Percentiles rank a stretch among this genome's conserved stretches.
Evolutionary conservation across 2,329 filamentous ascomycete genomes (phyloP).

Genomic region (Fusarium nisikadoi): DNA sequence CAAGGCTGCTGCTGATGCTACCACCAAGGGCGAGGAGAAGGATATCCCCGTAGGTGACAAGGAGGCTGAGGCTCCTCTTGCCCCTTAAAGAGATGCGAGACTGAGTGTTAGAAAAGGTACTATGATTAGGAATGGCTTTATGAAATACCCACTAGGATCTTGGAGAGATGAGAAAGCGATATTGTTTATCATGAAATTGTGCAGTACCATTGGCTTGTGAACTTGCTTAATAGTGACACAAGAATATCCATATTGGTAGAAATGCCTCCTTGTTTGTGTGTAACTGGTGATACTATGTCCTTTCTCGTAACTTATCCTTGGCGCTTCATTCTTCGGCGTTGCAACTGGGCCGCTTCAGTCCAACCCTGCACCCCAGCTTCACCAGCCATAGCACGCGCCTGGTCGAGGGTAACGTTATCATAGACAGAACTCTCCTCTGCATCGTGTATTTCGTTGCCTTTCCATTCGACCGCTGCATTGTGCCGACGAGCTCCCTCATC

Average conservation of each 20-base stretch:
- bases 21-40: constrained; percentile 46
- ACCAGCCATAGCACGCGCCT: background rate
- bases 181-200: background rate
- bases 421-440: background rate
- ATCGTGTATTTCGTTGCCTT: background rate
- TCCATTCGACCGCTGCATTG: too few relatives aligned
- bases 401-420: background rate
- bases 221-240: background rate
- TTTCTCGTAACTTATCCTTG: background rate
- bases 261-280: background rate
- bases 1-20: constrained; percentile 64
- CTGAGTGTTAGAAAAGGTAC: background rate
- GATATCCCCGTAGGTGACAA: constrained; percentile 44
- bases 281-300: background rate
- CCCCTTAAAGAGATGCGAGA: constrained; percentile 18
- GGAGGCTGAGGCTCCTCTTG: constrained; percentile 51
- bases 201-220: background rate
- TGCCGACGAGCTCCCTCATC: background rate
- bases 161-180: constrained; percentile 7
- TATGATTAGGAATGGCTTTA: constrained; percentile 15
- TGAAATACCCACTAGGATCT: constrained; percentile 29
- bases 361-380: background rate
- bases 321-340: background rate
- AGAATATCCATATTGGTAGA: background rate
- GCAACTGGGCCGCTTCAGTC: background rate